Percentiles rank a stretch among this genome's conserved stretches.
Conservation (phyloP, 2,329 filamentous ascomycete genomes). For the Myriosclerotinia curreyana region DNA sequence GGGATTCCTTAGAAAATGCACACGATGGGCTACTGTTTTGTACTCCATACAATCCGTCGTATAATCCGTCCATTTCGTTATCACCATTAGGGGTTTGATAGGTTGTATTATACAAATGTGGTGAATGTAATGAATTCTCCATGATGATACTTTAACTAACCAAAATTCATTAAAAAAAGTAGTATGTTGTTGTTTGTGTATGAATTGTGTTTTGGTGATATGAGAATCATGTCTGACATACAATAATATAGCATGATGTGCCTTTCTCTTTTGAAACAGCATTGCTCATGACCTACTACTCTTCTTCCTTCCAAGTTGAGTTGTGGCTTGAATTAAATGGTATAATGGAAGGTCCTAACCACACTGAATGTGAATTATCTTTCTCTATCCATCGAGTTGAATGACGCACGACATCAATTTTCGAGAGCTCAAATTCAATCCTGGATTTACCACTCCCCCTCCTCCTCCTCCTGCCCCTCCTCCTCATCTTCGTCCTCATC, state of each 20-base stretch:
- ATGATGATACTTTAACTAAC: slow-evolving; percentile 7
- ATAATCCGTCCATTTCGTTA: background rate
- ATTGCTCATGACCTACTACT: background rate
- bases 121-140: slow-evolving; percentile 13
- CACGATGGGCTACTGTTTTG: background rate
- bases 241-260: background rate
- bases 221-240: background rate
- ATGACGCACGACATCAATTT: background rate
- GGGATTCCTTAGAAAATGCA: background rate
- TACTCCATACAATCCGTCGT: background rate
- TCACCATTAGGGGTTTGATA: background rate
- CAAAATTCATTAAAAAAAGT: background rate
- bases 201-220: background rate
- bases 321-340: background rate
- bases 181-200: slow-evolving; percentile 8
- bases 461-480: background rate
- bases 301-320: background rate
- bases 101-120: background rate
- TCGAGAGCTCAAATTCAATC: background rate
- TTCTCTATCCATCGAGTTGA: background rate
- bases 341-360: background rate
- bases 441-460: background rate
- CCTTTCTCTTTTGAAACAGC: background rate
- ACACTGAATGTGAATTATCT: background rate
- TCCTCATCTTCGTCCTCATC: background rate